Percentiles rank a stretch among this genome's conserved stretches.
phyloP scores from a whole-genome alignment of 2,329 filamentous ascomycete species.

The Shiraia bambusicola region DNA sequence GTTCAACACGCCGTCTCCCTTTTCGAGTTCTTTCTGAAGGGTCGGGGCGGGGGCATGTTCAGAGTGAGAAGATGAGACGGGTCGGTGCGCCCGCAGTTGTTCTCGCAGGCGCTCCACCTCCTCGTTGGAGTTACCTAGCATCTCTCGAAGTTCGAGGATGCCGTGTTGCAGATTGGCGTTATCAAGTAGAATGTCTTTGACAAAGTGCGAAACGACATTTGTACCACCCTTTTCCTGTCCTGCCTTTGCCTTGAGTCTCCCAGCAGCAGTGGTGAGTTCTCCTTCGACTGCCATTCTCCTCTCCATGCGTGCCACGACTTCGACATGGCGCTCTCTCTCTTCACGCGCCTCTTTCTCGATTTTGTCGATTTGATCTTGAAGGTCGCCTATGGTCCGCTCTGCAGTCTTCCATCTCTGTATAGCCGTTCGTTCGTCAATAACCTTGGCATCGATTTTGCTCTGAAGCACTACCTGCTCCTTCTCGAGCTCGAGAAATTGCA shows the following conservation, averaged over 20 bases:
- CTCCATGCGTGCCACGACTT: constrained; percentile 81
- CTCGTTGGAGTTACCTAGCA: constrained; percentile 88
- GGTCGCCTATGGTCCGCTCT: constrained; percentile 72
- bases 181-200: constrained; percentile 91
- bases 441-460: constrained; percentile 63
- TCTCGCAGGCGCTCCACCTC: constrained; percentile 87
- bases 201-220: constrained; percentile 89
- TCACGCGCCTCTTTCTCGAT: constrained; percentile 82
- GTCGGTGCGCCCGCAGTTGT: constrained; percentile 77
- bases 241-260: constrained; percentile 72
- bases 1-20: constrained; percentile 31
- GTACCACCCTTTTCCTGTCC: constrained; percentile 60
- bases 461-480: constrained; percentile 76
- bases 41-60: constrained; percentile 47
- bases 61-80: constrained; percentile 47
- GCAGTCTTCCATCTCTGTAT: constrained; percentile 83
- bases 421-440: constrained; percentile 75
- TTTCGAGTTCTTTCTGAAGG: constrained; percentile 70
- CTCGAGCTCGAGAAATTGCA: constrained; percentile 76
- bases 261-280: constrained; percentile 77
- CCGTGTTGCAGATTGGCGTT: constrained; percentile 92
- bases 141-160: constrained; percentile 85
- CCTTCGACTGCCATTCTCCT: constrained; percentile 78
- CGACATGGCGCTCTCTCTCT: constrained; percentile 77
- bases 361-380: constrained; percentile 84